Base-by-base conservation (phyloP, 2,329 filamentous ascomycete species). In the Pyricularia pennisetigena region DNA sequence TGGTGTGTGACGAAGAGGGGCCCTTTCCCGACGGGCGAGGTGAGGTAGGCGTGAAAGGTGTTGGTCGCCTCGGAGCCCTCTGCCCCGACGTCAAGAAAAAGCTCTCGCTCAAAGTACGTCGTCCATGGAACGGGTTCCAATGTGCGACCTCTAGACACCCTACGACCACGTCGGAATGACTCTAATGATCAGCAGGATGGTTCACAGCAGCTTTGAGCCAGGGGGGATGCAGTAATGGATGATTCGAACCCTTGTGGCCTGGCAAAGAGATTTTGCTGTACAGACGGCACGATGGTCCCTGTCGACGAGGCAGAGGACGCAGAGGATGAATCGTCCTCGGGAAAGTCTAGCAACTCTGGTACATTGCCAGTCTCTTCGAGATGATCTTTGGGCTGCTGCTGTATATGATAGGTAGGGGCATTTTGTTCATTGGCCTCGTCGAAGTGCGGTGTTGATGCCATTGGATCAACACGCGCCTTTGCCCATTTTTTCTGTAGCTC, bases 1-100 rank as follows among this genome's bases (percentile, higher is more conserved):
- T 99, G 95, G 76, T 99, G 95, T 79, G 91, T 92, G 69, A 98
- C 90, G 78, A 99, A 94, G 5, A 99, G 82, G 0, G 94, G 93
- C 0, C 90, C 92, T 70, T 85, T 85, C 54, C 85, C 88, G 61
- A 85, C 84, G 9, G 94, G 94, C 0, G 93, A 93, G 24, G 88
- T 97, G 62, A 98, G 83, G 77, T 98, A 98, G 69, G 87, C 91
- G 81, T 99, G 95, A 75, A 94, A 90, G 67, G 83, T 86, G 61
- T 92, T 85, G 26, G 30, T 59, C 14, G 65, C 26, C 20, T 3
- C 16, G 26, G 16, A 80, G 77, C 54, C 24, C 73, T 75, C 54
- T 75, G 72, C 41, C 77, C 75, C 29, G 49, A 66, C 16, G 69
- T 85, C 82, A 66, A 98, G 83, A 74, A 88, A 93, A 68, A 98